Evolutionary conservation across 225 moss, liverwort and hornwort genomes (phyloP).

Genomic region (Takakia lepidozioides): DNA sequence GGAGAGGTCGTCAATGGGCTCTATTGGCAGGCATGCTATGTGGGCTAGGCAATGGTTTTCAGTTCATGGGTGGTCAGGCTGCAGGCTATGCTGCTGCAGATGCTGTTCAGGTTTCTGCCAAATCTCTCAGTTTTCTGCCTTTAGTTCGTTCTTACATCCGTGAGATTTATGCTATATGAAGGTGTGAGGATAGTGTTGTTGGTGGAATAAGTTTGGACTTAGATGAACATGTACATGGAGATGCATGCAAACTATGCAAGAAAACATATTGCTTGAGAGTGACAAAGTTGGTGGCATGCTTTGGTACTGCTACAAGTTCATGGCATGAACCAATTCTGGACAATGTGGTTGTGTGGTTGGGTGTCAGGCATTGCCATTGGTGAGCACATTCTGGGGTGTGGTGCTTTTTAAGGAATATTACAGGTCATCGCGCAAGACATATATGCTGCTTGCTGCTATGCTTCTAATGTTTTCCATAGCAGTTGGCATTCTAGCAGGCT

Average conservation of each 20-base stretch:
- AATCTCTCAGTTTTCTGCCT: neutral
- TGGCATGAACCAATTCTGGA: too few relatives aligned
- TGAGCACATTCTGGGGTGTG: conserved; percentile 93
- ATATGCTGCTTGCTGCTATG: conserved; percentile 57
- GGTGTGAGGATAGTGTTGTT: too few relatives aligned
- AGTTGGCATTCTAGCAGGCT: conserved; percentile 67
- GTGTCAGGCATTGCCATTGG: conserved; percentile 75
- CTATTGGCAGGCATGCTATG: conserved; percentile 68
- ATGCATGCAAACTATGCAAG: too few relatives aligned
- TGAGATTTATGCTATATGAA: too few relatives aligned
- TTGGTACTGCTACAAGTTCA: too few relatives aligned
- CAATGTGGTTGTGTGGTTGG: too few relatives aligned
- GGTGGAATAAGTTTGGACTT: too few relatives aligned
- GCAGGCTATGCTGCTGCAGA: conserved; percentile 96
- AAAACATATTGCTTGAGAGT: too few relatives aligned
- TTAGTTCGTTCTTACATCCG: too few relatives aligned
- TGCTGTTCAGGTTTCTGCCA: conserved; percentile 66
- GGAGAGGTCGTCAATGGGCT: conserved; percentile 67
- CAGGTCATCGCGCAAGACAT: conserved; percentile 74
- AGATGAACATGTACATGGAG: too few relatives aligned
- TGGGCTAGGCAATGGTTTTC: conserved; percentile 81
- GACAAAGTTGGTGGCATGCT: too few relatives aligned
- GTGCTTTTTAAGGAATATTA: conserved; percentile 76
- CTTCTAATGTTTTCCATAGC: conserved; percentile 75
- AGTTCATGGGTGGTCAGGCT: conserved; percentile 98